phyloP scores from a whole-genome alignment of 768 basidiomycete species.

The Fistulinella prunicolor region DNA sequence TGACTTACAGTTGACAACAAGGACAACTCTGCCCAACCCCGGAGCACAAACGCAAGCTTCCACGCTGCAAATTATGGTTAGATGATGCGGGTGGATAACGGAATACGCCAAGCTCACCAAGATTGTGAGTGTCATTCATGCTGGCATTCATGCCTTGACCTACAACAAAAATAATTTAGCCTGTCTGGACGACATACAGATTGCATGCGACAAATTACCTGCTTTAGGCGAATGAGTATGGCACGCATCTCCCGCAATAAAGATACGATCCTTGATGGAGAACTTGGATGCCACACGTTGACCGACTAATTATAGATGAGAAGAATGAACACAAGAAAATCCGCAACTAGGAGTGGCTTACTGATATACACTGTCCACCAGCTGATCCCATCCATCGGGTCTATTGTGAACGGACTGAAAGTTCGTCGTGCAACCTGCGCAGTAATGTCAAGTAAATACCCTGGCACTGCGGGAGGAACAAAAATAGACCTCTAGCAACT shows the following conservation, averaged over 20 bases:
- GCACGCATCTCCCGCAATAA: constrained; percentile 77
- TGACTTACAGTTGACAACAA: constrained; percentile 44
- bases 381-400: constrained; percentile 14
- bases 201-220: constrained; percentile 32
- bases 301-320: constrained; percentile 46
- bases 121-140: constrained; percentile 54
- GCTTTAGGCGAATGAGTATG: constrained; percentile 69
- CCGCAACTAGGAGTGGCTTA: constrained; percentile 29
- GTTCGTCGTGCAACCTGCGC: neutral
- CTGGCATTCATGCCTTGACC: constrained; percentile 55
- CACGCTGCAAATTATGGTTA: constrained; percentile 34
- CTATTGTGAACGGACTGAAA: neutral
- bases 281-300: constrained; percentile 70
- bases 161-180: constrained; percentile 10
- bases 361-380: constrained; percentile 78
- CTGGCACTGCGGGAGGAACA: neutral
- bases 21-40: constrained; percentile 44
- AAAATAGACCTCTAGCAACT: constrained; percentile 52
- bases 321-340: neutral
- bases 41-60: constrained; percentile 52
- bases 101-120: constrained; percentile 30
- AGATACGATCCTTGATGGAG: constrained; percentile 59
- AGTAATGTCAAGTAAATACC: neutral
- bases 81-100: neutral
- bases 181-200: neutral